Evolutionary conservation across 139 green algal genomes (phyloP).

Genomic region (Choricystis sp.): DNA sequence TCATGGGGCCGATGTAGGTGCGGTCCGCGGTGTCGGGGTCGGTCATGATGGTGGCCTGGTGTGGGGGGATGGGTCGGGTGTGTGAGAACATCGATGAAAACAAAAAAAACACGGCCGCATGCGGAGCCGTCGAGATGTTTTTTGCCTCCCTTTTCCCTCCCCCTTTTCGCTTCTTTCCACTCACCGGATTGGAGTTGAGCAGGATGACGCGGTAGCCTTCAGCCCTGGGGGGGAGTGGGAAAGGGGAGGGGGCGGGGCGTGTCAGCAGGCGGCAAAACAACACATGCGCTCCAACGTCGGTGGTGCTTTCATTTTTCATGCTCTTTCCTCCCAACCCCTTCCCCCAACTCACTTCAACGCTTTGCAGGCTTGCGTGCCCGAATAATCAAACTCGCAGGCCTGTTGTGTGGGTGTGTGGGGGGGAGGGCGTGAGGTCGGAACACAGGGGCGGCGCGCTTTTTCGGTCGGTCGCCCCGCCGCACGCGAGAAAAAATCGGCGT

Average conservation of each 20-base stretch:
- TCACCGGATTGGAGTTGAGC: constrained; percentile 93
- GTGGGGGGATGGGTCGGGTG: background rate
- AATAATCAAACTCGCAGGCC: constrained; percentile 99
- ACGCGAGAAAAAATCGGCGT: no score
- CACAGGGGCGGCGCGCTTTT: no score
- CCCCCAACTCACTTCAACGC: constrained; percentile 55
- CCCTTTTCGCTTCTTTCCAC: constrained; percentile 1
- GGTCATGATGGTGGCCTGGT: constrained; percentile 97
- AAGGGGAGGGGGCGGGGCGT: no score
- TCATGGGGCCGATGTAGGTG: constrained; percentile 98
- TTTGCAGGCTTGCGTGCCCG: constrained; percentile 96
- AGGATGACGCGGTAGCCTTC: constrained; percentile 94
- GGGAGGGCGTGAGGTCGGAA: no score
- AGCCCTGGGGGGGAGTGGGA: constrained; percentile 35
- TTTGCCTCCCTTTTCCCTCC: background rate
- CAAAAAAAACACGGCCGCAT: background rate
- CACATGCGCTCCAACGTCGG: background rate
- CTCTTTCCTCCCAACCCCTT: no score
- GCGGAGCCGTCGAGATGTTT: background rate
- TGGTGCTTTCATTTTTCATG: constrained; percentile 2
- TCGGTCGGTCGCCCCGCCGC: no score
- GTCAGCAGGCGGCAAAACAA: background rate
- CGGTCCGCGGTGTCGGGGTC: constrained; percentile 90
- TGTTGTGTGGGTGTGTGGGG: no score
- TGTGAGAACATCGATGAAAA: background rate